Conservation (phyloP, 2,329 filamentous ascomycete species). For the Esteya vermicola region DNA sequence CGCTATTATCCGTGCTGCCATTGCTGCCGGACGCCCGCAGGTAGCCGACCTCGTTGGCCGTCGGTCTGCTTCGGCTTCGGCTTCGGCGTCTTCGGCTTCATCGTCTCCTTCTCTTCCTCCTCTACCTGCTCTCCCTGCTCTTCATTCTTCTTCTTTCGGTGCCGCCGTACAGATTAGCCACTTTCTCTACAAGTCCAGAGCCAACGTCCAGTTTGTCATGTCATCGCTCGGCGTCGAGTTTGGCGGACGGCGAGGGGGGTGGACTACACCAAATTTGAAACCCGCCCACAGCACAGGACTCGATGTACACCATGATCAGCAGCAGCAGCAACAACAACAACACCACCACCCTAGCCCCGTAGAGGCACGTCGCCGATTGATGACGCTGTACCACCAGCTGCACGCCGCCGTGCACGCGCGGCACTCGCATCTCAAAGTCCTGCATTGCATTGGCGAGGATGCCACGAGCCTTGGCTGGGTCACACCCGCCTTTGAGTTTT, state of each 20-base stretch:
- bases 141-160: too few species aligned
- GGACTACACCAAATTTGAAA: too few species aligned
- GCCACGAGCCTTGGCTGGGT: conserved; percentile 78
- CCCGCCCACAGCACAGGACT: too few species aligned
- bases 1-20: conserved; percentile 57
- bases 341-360: conserved; percentile 18
- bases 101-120: too few species aligned
- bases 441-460: conserved; percentile 64
- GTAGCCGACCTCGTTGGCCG: conserved; percentile 53
- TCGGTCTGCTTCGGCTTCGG: too few species aligned
- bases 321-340: conserved; percentile 16
- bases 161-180: conserved; percentile 57
- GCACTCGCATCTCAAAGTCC: conserved; percentile 71
- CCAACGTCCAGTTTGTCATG: conserved; percentile 94
- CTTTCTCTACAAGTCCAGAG: conserved; percentile 89
- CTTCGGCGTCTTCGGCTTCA: too few species aligned
- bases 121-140: too few species aligned
- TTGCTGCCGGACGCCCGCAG: conserved; percentile 54
- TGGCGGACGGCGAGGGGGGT: too few species aligned
- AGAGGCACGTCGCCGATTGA: conserved; percentile 53
- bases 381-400: conserved; percentile 73
- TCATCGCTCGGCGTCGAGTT: conserved; percentile 52
- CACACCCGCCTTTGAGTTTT: conserved; percentile 84
- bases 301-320: too few species aligned
- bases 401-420: conserved; percentile 78